These are phyloP conservation scores for Puya raimondii DNA, from an alignment of 176 grass and related monocot species.

Conservation along the genomic window DNA sequence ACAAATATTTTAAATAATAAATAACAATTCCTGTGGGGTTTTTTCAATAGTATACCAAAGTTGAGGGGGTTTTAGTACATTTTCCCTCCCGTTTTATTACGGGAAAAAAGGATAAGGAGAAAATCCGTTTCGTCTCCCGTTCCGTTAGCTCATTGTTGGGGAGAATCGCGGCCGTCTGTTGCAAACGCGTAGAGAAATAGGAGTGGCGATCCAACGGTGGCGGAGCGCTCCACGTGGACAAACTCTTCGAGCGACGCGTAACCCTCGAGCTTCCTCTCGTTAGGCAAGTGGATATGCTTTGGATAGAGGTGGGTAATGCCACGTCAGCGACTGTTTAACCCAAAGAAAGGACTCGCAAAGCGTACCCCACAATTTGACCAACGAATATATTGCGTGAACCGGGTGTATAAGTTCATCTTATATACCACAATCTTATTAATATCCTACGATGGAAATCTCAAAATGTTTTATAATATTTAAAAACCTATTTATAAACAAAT, in stretches of 20 bases:
- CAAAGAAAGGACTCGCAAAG: not conserved
- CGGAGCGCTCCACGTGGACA: not conserved
- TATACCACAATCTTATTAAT: no score
- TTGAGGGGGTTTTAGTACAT: no score
- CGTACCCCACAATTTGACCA: not conserved
- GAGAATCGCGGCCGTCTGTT: not conserved
- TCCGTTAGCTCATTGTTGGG: not conserved
- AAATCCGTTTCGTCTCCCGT: not conserved
- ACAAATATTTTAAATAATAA: no score
- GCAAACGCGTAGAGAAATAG: not conserved
- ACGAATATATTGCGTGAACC: not conserved
- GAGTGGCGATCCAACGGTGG: not conserved
- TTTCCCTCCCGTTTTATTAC: not conserved
- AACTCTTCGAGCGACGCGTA: not conserved
- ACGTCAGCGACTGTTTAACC: no score
- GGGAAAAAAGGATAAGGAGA: not conserved
- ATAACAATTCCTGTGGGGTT: no score
- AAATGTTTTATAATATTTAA: no score
- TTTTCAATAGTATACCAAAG: no score
- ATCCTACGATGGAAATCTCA: no score
- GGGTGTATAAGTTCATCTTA: no score
- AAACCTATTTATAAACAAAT: no score
- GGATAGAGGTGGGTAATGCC: conserved; percentile 3
- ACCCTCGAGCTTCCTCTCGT: not conserved
- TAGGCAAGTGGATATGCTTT: not conserved